Evolutionary conservation across 2,329 filamentous ascomycete genomes (phyloP).

Genomic region (Celoporthe dispersa): DNA sequence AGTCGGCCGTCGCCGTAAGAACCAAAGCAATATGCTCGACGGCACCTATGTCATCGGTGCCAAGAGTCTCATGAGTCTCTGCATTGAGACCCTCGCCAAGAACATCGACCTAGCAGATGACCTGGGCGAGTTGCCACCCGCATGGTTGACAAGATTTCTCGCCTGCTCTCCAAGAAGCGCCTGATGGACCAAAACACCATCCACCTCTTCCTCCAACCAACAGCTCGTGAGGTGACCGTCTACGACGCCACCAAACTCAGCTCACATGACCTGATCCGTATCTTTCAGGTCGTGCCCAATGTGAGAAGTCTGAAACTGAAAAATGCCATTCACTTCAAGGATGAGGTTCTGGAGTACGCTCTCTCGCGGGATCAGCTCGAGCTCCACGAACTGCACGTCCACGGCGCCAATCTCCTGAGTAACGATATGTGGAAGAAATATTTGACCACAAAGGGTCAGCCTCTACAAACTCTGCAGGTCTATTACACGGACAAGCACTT

Average conservation of each 20-base stretch:
- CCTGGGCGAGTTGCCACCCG: conserved; percentile 61
- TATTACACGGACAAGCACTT: conserved; percentile 86
- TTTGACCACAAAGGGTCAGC: conserved; percentile 66
- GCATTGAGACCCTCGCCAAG: conserved; percentile 65
- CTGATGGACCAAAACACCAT: conserved; percentile 59
- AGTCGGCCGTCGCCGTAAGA: conserved; percentile 70
- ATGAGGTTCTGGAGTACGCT: conserved; percentile 80
- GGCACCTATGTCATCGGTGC: conserved; percentile 68
- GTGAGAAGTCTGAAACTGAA: conserved; percentile 75
- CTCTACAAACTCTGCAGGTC: conserved; percentile 72
- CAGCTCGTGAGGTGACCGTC: conserved; percentile 55
- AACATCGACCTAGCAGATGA: conserved; percentile 66
- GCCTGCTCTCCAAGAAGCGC: conserved; percentile 64
- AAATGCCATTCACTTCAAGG: conserved; percentile 91
- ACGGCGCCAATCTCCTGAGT: conserved; percentile 82
- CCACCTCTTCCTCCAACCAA: conserved; percentile 59
- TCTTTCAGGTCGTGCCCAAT: conserved; percentile 75
- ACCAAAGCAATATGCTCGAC: conserved; percentile 84
- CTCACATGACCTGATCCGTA: conserved; percentile 76
- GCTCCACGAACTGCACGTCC: conserved; percentile 76
- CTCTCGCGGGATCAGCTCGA: conserved; percentile 70
- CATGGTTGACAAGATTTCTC: conserved; percentile 62
- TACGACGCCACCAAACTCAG: conserved; percentile 69
- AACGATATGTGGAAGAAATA: conserved; percentile 75
- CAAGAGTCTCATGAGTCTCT: conserved; percentile 69